These are phyloP conservation scores for Populus euphratica DNA, from an alignment of 345 rosid genomes.

Conservation along the genomic window DNA sequence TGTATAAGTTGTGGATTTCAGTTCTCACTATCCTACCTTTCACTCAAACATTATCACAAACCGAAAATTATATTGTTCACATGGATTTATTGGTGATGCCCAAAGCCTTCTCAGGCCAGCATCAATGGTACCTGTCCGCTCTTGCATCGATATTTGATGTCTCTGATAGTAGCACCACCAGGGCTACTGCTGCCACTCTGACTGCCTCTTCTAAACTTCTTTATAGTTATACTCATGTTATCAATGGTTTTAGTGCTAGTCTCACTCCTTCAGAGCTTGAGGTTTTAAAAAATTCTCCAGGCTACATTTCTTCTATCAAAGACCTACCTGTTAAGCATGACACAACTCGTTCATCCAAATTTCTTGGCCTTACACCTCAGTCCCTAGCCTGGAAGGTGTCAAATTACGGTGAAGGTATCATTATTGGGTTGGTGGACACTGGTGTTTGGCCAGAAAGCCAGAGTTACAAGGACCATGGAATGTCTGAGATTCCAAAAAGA, in stretches of 20 bases:
- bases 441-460: constrained; percentile 38
- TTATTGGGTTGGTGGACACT: constrained; percentile 30
- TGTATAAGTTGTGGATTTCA: neutral
- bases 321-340: constrained; percentile 21
- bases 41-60: constrained; percentile 6
- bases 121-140: constrained; percentile 19
- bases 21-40: neutral
- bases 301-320: constrained; percentile 14
- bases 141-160: constrained; percentile 5
- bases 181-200: neutral
- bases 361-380: constrained; percentile 13
- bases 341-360: constrained; percentile 22
- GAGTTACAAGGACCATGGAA: constrained; percentile 34
- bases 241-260: constrained; percentile 22
- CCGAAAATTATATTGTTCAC: constrained; percentile 25
- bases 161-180: neutral
- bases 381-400: constrained; percentile 16
- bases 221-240: constrained; percentile 17
- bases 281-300: constrained; percentile 13
- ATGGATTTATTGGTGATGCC: constrained; percentile 28
- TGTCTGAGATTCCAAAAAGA: constrained; percentile 26
- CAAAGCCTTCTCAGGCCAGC: constrained; percentile 15
- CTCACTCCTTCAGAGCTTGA: constrained; percentile 25
- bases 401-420: constrained; percentile 19
- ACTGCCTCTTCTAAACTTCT: constrained; percentile 5